These are phyloP conservation scores for Rubus idaeus DNA, from an alignment of 306 rosid genomes.

Conservation along the genomic window DNA sequence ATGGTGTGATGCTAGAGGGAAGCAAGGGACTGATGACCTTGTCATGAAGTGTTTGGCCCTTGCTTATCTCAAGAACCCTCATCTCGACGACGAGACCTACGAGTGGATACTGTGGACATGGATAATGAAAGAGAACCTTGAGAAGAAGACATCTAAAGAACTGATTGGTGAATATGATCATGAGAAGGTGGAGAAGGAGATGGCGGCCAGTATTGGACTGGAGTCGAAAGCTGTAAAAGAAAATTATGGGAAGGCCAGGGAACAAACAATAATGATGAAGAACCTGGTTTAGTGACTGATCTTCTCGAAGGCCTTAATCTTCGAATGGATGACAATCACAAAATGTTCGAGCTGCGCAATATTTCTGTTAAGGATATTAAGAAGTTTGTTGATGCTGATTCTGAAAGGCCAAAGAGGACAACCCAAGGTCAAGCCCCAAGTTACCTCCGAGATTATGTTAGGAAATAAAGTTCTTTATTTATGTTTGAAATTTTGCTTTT, in stretches of 20 bases:
- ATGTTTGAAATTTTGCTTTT: not conserved
- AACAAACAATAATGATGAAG: not conserved
- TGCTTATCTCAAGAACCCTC: not conserved
- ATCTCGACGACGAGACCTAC: not conserved
- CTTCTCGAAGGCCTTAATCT: not conserved
- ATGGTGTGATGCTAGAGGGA: not conserved
- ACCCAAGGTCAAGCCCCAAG: not conserved
- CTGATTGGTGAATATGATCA: not conserved
- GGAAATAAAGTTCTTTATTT: not conserved
- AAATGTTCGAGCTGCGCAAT: not conserved
- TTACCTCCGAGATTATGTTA: not conserved
- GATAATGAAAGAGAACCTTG: not conserved
- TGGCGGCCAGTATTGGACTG: not conserved
- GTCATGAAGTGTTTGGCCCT: not conserved
- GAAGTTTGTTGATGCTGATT: not conserved
- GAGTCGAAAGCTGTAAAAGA: not conserved
- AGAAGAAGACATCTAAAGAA: not conserved
- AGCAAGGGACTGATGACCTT: not conserved
- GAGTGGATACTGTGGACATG: not conserved
- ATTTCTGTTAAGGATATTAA: not conserved
- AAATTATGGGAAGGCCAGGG: not conserved
- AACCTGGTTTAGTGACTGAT: not conserved
- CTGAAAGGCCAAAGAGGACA: not conserved
- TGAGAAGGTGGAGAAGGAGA: not conserved
- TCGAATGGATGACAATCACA: not conserved